These are phyloP conservation scores for Coleophoma crateriformis DNA, from an alignment of 2,329 filamentous ascomycete genomes.

Conservation along the genomic window DNA sequence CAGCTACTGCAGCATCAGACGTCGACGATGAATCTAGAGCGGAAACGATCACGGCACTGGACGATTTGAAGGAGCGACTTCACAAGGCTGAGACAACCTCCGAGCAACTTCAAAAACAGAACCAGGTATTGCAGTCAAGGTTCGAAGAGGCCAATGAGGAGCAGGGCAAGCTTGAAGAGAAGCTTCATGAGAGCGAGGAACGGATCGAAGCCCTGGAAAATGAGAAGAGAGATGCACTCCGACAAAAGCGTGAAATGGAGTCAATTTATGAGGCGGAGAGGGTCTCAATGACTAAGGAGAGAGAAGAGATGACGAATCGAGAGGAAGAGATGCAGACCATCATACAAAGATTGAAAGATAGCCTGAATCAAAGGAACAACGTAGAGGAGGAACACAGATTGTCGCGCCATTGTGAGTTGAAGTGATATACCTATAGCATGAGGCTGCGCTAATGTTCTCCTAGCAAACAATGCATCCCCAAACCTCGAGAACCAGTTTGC, in stretches of 20 bases:
- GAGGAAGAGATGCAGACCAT: conserved; percentile 89
- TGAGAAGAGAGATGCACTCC: conserved; percentile 76
- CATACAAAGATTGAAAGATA: conserved; percentile 89
- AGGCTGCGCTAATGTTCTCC: conserved; percentile 9
- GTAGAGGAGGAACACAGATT: conserved; percentile 47
- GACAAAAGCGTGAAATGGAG: conserved; percentile 87
- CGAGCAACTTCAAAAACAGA: conserved; percentile 78
- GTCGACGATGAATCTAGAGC: conserved; percentile 70
- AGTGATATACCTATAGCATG: background rate
- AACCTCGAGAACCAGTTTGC: conserved; percentile 77
- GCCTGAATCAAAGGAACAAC: conserved; percentile 68
- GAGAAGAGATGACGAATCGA: conserved; percentile 76
- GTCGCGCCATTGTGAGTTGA: conserved; percentile 49
- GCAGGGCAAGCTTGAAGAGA: conserved; percentile 82
- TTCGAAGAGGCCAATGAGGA: conserved; percentile 81
- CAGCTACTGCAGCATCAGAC: conserved; percentile 31
- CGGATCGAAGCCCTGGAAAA: conserved; percentile 74
- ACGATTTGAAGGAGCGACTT: conserved; percentile 79
- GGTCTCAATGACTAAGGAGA: conserved; percentile 81
- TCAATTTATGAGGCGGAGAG: conserved; percentile 88
- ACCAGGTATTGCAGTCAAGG: conserved; percentile 76
- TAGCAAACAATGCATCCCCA: conserved; percentile 51
- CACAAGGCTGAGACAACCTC: conserved; percentile 73
- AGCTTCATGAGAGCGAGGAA: conserved; percentile 79
- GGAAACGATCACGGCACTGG: conserved; percentile 71